Percentiles rank a stretch among this genome's conserved stretches.
These are phyloP conservation scores for Pseudocercospora fijiensis DNA, from an alignment of 2,329 filamentous ascomycete species.

Conservation along the genomic window DNA sequence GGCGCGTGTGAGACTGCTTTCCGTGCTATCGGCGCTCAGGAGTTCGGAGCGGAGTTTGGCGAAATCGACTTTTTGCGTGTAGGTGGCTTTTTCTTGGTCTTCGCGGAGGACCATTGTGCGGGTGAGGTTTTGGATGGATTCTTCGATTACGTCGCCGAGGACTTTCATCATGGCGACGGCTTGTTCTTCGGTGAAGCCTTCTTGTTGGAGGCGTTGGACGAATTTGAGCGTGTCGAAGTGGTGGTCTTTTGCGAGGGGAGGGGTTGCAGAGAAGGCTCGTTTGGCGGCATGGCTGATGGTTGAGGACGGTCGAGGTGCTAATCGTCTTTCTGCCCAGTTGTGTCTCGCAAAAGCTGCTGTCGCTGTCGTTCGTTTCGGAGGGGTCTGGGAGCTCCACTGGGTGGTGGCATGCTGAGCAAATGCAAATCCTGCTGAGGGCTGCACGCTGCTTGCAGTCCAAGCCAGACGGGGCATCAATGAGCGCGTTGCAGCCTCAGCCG, in stretches of 20 bases:
- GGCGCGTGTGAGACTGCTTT: slow-evolving; percentile 81
- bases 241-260: slow-evolving; percentile 68
- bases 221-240: slow-evolving; percentile 99
- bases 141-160: slow-evolving; percentile 92
- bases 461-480: slow-evolving; percentile 42
- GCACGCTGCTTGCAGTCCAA: slow-evolving; percentile 36
- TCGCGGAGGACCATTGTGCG: slow-evolving; percentile 97
- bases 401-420: slow-evolving; percentile 20
- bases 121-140: slow-evolving; percentile 95
- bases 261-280: slow-evolving; percentile 65
- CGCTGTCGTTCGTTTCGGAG: slow-evolving; percentile 20
- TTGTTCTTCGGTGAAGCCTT: slow-evolving; percentile 95
- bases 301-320: slow-evolving; percentile 9
- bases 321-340: slow-evolving; percentile 22
- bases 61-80: slow-evolving; percentile 92
- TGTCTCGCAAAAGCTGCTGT: slow-evolving; percentile 26
- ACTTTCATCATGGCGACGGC: slow-evolving; percentile 98
- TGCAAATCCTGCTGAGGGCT: slow-evolving; percentile 25
- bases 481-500: slow-evolving; percentile 39
- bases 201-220: slow-evolving; percentile 81
- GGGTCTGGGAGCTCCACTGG: slow-evolving; percentile 6
- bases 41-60: slow-evolving; percentile 94
- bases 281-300: slow-evolving; percentile 13
- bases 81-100: slow-evolving; percentile 77
- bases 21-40: slow-evolving; percentile 84